phyloP scores from a whole-genome alignment of 2,329 filamentous ascomycete species.

The Pleurostoma richardsiae region DNA sequence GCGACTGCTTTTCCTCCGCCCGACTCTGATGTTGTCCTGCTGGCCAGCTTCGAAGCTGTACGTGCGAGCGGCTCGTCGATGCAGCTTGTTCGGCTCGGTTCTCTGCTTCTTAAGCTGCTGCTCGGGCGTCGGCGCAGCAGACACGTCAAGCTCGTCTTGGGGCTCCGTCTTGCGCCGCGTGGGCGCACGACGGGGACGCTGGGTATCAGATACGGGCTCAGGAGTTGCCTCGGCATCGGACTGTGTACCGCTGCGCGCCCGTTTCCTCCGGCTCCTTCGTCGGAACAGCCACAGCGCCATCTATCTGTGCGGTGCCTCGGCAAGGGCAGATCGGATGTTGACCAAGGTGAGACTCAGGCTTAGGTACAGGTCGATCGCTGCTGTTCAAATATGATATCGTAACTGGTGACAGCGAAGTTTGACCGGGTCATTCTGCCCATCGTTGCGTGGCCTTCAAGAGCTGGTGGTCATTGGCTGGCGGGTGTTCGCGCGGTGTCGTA shows the following conservation, averaged over 20 bases:
- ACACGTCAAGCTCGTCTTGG: constrained; percentile 2
- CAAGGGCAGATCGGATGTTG: no score
- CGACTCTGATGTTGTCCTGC: constrained; percentile 46
- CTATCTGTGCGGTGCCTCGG: no score
- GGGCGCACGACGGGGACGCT: constrained; percentile 17
- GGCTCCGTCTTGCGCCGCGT: constrained; percentile 28
- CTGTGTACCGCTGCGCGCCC: constrained; percentile 45
- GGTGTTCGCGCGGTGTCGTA: no score
- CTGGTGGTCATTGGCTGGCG: no score
- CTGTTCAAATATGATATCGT: no score
- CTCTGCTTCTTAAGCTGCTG: constrained; percentile 33
- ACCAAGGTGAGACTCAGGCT: no score
- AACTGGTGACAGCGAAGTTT: no score
- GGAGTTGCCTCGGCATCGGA: constrained; percentile 42
- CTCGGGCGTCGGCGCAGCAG: constrained; percentile 8
- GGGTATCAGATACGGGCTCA: constrained; percentile 4
- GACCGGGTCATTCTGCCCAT: no score
- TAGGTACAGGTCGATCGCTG: no score
- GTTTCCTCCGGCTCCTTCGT: constrained; percentile 64
- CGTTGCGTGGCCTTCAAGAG: no score
- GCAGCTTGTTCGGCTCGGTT: constrained; percentile 41
- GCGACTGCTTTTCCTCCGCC: constrained; percentile 15
- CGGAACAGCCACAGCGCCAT: constrained; percentile 86
- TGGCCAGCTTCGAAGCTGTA: constrained; percentile 61
- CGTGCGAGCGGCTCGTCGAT: constrained; percentile 37